phyloP scores from a whole-genome alignment of 306 rosid genomes.

The Senna tora region DNA sequence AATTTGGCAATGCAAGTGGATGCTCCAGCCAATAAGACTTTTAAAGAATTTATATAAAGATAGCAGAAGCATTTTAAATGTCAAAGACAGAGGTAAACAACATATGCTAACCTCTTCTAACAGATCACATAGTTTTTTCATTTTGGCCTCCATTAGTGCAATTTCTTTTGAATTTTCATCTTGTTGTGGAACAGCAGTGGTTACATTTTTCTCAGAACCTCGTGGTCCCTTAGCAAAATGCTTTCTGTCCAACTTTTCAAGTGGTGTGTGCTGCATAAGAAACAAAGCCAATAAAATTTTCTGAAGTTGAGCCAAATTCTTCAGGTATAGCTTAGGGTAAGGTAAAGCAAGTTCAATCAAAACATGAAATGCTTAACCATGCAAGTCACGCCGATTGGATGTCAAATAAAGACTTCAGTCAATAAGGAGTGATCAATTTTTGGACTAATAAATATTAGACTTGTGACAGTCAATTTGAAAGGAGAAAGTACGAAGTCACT shows the following conservation, averaged over 20 bases:
- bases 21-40: conserved; percentile 23
- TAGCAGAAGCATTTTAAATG: neutral
- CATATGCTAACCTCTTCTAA: conserved; percentile 69
- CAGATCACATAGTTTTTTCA: conserved; percentile 68
- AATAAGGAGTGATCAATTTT: neutral
- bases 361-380: neutral
- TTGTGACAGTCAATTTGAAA: neutral
- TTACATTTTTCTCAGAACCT: conserved; percentile 57
- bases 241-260: conserved; percentile 84
- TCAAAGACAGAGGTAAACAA: conserved; percentile 16
- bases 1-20: neutral
- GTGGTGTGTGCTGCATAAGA: conserved; percentile 73
- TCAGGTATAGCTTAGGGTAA: neutral
- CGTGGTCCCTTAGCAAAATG: conserved; percentile 80
- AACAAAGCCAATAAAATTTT: conserved; percentile 30
- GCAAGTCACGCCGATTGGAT: neutral
- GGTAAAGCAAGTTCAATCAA: neutral
- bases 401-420: neutral
- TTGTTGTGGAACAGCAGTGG: conserved; percentile 51
- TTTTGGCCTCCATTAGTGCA: conserved; percentile 78
- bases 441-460: neutral
- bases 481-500: no score
- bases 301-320: neutral
- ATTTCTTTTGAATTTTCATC: conserved; percentile 69
- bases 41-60: conserved; percentile 20